phyloP scores from a whole-genome alignment of 176 grass and related monocot genomes.

The Rhipidocladum racemiflorum region DNA sequence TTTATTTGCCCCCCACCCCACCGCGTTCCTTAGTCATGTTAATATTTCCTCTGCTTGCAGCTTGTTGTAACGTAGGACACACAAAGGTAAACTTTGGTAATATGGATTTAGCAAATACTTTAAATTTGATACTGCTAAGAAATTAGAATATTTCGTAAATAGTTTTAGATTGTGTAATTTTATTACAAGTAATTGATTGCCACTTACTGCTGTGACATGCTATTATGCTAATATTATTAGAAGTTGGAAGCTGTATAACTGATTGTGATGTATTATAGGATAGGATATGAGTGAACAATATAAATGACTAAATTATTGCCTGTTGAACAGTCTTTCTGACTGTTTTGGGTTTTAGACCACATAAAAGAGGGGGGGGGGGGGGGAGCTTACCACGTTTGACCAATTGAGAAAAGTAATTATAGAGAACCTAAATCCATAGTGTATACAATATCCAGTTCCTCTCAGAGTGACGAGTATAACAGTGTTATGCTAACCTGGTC shows the following conservation, averaged over 20 bases:
- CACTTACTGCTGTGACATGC: neutral
- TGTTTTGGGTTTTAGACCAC: neutral
- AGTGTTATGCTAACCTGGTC: neutral
- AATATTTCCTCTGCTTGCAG: neutral
- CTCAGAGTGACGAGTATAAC: neutral
- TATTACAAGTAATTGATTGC: neutral
- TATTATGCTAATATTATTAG: neutral
- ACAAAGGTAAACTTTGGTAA: neutral
- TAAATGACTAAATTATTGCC: neutral
- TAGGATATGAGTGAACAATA: neutral
- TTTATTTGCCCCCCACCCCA: neutral
- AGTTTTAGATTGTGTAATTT: neutral
- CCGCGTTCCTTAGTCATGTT: neutral
- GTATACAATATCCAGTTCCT: neutral
- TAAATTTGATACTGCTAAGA: neutral
- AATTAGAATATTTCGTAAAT: neutral
- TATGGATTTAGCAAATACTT: neutral
- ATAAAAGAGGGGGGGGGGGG: too few species aligned
- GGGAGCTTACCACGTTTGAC: neutral
- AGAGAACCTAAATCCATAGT: neutral
- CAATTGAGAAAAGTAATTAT: neutral
- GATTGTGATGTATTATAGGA: neutral
- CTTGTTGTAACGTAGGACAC: neutral
- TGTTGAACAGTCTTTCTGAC: neutral
- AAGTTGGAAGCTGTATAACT: neutral